These are phyloP conservation scores for Xerocomellus chrysenteron DNA, from an alignment of 768 basidiomycete genomes.

Conservation along the genomic window DNA sequence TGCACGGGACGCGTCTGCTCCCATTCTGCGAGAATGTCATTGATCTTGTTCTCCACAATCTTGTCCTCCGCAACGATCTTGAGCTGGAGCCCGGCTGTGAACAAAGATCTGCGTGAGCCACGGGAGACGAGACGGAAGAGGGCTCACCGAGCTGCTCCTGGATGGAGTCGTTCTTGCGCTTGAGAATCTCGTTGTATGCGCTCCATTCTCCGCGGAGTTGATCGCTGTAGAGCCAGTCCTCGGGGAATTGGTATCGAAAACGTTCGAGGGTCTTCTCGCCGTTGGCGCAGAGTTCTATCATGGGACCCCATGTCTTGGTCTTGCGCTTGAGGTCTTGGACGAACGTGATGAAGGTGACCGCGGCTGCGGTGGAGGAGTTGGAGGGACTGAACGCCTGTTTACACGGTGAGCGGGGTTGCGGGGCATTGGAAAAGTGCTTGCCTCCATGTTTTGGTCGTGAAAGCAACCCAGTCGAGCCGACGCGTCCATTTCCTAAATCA, in stretches of 20 bases:
- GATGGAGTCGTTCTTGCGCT: constrained; percentile 96
- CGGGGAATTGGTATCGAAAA: constrained; percentile 94
- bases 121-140: constrained; percentile 4
- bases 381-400: constrained; percentile 65
- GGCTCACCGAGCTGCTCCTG: constrained; percentile 91
- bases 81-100: constrained; percentile 87
- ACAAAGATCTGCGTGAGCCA: constrained; percentile 2
- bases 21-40: constrained; percentile 89
- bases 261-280: constrained; percentile 98
- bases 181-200: constrained; percentile 96
- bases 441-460: constrained; percentile 32
- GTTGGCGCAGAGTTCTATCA: constrained; percentile 91
- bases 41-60: constrained; percentile 94
- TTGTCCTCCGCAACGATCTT: constrained; percentile 99
- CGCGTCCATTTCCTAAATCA: constrained; percentile 15
- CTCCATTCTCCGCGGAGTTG: constrained; percentile 98
- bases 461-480: constrained; percentile 4
- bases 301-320: constrained; percentile 93
- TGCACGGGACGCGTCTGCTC: constrained; percentile 95
- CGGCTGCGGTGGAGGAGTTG: constrained; percentile 94
- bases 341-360: constrained; percentile 98
- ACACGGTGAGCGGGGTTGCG: constrained; percentile 7
- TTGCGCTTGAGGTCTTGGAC: constrained; percentile 99
- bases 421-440: neutral
- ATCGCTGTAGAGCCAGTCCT: constrained; percentile 98